A percentile compares a stretch with the other conserved stretches of the same genome.
Evolutionary conservation across 495 filamentous ascomycete genomes (phyloP).

Genomic region (Rostrohypoxylon terebratum): DNA sequence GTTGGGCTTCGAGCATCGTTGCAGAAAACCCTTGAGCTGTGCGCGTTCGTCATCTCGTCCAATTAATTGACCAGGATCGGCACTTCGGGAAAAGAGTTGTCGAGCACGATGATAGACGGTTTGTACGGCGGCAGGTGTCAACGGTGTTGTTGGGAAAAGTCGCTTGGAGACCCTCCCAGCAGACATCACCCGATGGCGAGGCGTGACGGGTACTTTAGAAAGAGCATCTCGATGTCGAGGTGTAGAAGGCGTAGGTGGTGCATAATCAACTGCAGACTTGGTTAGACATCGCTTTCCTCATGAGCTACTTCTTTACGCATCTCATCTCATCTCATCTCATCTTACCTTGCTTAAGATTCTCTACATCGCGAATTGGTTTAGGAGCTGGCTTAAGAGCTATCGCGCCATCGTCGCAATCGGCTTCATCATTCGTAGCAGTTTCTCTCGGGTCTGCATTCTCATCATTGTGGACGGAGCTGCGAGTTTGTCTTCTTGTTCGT

Average conservation of each 20-base stretch:
- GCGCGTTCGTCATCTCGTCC: slow-evolving; percentile 84
- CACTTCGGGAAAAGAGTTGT: slow-evolving; percentile 85
- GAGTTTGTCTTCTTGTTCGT: slow-evolving; percentile 70
- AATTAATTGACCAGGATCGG: slow-evolving; percentile 78
- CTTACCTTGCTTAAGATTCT: slow-evolving; percentile 44
- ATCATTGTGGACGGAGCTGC: slow-evolving; percentile 47
- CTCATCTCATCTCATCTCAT: slow-evolving; percentile 28
- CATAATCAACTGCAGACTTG: slow-evolving; percentile 45
- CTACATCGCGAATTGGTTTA: slow-evolving; percentile 33
- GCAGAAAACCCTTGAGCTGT: slow-evolving; percentile 76
- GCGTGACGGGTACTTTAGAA: slow-evolving; percentile 58
- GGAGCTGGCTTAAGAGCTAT: slow-evolving; percentile 38
- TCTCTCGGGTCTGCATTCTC: slow-evolving; percentile 68
- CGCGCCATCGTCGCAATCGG: slow-evolving; percentile 47
- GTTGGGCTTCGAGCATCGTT: slow-evolving; percentile 66
- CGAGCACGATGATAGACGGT: slow-evolving; percentile 88
- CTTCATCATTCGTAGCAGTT: slow-evolving; percentile 52
- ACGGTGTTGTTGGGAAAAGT: slow-evolving; percentile 68
- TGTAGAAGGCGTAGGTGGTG: slow-evolving; percentile 74
- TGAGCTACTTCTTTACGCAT: background rate
- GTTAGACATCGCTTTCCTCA: slow-evolving; percentile 21
- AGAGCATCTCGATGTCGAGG: slow-evolving; percentile 67
- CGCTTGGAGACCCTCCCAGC: slow-evolving; percentile 63
- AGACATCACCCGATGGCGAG: slow-evolving; percentile 63
- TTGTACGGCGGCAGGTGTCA: slow-evolving; percentile 70